Base-by-base conservation (phyloP, 495 filamentous ascomycete species). In the Tuber magnatum region DNA sequence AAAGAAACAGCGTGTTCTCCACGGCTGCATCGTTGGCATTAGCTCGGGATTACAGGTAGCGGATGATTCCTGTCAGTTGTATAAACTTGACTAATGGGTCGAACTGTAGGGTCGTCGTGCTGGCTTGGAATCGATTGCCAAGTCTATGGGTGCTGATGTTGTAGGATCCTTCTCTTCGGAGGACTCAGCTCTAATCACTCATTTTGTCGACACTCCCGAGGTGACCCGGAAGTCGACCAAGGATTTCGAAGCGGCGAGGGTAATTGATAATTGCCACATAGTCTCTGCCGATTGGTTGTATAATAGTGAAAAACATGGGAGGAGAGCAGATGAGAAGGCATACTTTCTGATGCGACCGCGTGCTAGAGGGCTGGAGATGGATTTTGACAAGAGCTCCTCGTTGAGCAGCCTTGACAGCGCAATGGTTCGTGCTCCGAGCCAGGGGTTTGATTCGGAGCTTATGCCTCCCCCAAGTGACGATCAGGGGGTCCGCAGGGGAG, bases 281-380 rank as follows among this genome's bases (percentile, higher is more conserved):
- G 80, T 82, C 32, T 77, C 80, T 41, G 70, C 74, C 5, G 80
- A 77, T 56, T 82, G 80, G 80, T 41, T 81, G 48, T 73, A 71
- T 73, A 72, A 71, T 35, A 82, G 80, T 70, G 35, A 74, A 28
- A 71, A 81, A 71, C 70, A 44, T 24, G 74, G 70, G 39, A 65
- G 44, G 46, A 68, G 69, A 72, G 76, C 74, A 32, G 74, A 81
- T 72, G 80, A 82, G 69, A 77, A 74, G 32, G 71, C 71, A 35
- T 81, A 78, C 70, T 71, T 73, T 61, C 70, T 72, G 6, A 72
- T 68, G 10, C 73, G 38, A 38, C 35, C 39, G 24, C 69, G 56
- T 14, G 71, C 28, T 12, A 44, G 72, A 46, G 68, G 74, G 8
- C 65, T 80, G 68, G 68, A 80, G 46, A 74, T 80, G 78, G 74